Base-by-base conservation (phyloP, 345 rosid species). In the Firmiana major region DNA sequence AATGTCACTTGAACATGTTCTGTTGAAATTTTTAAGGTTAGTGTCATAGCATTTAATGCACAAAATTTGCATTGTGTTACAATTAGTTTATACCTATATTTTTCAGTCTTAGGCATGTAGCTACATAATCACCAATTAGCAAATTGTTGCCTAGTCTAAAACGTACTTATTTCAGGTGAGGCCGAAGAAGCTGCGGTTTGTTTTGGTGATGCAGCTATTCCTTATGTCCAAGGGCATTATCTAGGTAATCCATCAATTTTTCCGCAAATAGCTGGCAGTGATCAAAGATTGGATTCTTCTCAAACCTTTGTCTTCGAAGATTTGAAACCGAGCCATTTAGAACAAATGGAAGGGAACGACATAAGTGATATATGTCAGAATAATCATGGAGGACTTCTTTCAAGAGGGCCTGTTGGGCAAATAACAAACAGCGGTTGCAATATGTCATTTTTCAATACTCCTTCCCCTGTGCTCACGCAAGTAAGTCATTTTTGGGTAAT, bases 401-500 rank as follows among this genome's bases (percentile, higher is more conserved):
- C 73, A 46, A 86, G 81, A 28, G 88, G 86, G 81, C 79, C 85
- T 85, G 77, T 83, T 83, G 84, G 66, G 77, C 90, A 88, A 79
- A 84, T 78, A 77, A 63, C 74, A 73, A 90, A 84, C 63, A 86
- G 84, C 67, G 90, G 85, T 73, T 81, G 88, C 77, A 89, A 87
- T 81, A 46, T 83, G 53, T 84, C 92, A 79, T 85, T 86, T 73
- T 87, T 85, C 74, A 91, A 79, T 63, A 95, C 97, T 38, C 99
- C 98, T 82, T 93, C 98, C 51, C 97, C 98, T 54, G 80, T 90
- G 79, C 81, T 85, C 63, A 13, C 89, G 34, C 93, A 90, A 92
- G 99, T 92, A 84, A 74, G 80, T 15, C 49, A 63, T 82, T 12
- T 59, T 45, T 36, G 43, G 69, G 12, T 10, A 59, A 60, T 77